Conservation (phyloP, 2,329 filamentous ascomycete genomes). For the Pseudomassariella vexata region DNA sequence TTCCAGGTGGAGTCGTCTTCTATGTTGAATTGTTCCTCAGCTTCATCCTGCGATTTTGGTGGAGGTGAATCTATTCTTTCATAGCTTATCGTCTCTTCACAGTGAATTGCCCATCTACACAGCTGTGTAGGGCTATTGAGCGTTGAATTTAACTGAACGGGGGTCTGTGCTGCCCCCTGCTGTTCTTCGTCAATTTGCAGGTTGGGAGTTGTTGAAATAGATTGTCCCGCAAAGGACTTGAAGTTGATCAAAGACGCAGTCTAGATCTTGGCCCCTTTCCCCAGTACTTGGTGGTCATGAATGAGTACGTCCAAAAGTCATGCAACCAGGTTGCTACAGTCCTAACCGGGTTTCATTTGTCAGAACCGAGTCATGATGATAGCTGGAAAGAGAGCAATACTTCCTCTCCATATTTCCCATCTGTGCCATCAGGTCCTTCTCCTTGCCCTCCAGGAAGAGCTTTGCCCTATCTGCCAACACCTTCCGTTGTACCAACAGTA, state of each 20-base stretch:
- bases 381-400: slow-evolving; percentile 5
- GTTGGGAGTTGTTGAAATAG: too few species aligned
- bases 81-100: too few species aligned
- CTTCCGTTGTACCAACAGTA: slow-evolving; percentile 9
- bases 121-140: too few species aligned
- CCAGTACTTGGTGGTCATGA: slow-evolving; percentile 18
- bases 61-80: too few species aligned
- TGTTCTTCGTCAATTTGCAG: too few species aligned
- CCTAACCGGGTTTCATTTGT: slow-evolving; percentile 3
- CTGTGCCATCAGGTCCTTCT: slow-evolving; percentile 8
- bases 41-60: too few species aligned
- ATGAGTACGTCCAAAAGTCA: slow-evolving; percentile 18
- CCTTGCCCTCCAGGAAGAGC: slow-evolving; percentile 10
- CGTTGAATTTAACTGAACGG: too few species aligned
- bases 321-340: slow-evolving; percentile 13
- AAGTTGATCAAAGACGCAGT: slow-evolving; percentile 6
- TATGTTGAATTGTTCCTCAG: too few species aligned
- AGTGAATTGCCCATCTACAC: too few species aligned
- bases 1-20: too few species aligned
- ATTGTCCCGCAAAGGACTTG: slow-evolving; percentile 7
- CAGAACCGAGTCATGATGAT: too few species aligned
- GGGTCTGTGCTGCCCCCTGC: too few species aligned
- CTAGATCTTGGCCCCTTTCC: slow-evolving; percentile 15
- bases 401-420: slow-evolving; percentile 7
- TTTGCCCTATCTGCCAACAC: slow-evolving; percentile 7